Evolutionary conservation across 495 filamentous ascomycete genomes (phyloP), one percentile per base, ranked within the genome.

Genomic region (Filosporella fistucella): DNA sequence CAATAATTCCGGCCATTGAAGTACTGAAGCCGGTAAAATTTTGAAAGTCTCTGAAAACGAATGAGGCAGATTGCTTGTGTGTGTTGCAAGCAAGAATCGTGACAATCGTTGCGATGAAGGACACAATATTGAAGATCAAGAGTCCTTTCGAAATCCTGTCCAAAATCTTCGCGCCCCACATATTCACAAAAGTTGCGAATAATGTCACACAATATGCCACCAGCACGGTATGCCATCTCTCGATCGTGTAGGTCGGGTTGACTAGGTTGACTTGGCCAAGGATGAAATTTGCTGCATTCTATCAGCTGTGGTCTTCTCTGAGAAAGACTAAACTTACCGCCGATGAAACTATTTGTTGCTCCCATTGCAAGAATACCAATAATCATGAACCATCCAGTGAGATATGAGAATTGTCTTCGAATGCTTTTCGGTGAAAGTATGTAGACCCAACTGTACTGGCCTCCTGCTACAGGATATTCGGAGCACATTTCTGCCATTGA

Each of bases 401-500:
- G 54, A 38, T 72, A 78, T 13, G 69, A 74, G 30, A 76, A 51
- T 8, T 65, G 64, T 32, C 72, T 67, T 9, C 70, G 63, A 21
- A 75, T 64, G 17, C 61, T 68, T n/a, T 68, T 69, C 12, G 77
- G 77, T 1, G 76, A 69, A n/a, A 79, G 61, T 1, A 76, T 68
- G 10, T 64, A 70, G 1, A 71, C 68, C 70, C 70, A 72, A 38
- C 70, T 69, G 38, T 72, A 74, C 48, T 74, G 68, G 1, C 68
- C 68, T n/a, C 68, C 71, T 1, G 65, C 48, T 1, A 62, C 62
- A 12, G 63, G 60, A 42, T 70, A 77, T 55, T 68, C 69, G 3
- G 67, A 71, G 42, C 74, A 79, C 71, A 76, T 80, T 53, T 78
- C 76, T 12, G 77, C 76, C 75, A 81, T 75, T 0, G 75, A 69